phyloP scores from a whole-genome alignment of 805 yeast genomes.

The Grigorovia jiainica region DNA sequence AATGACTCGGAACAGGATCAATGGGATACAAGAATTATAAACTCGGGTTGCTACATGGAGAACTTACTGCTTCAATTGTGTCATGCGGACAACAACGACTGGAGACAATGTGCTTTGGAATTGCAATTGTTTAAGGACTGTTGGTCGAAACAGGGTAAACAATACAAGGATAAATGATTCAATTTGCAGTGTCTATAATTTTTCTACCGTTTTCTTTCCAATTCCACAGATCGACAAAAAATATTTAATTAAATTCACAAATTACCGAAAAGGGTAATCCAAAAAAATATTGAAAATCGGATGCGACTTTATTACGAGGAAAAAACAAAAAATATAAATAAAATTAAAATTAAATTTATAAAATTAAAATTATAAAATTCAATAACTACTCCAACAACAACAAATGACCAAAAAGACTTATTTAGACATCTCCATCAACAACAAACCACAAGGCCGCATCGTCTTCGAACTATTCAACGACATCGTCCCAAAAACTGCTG shows the following conservation, averaged over 20 bases:
- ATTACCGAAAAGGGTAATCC: too few relatives aligned
- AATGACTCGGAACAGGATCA: conserved; percentile 54
- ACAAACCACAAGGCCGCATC: conserved; percentile 59
- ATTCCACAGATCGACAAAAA: too few relatives aligned
- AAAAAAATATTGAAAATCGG: too few relatives aligned
- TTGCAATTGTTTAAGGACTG: conserved; percentile 55
- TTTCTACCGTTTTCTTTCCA: too few relatives aligned
- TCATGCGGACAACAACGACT: conserved; percentile 73
- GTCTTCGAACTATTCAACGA: conserved; percentile 66
- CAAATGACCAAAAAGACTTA: conserved; percentile 42
- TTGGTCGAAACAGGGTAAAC: conserved; percentile 52
- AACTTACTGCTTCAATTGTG: conserved; percentile 63
- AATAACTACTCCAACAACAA: not conserved
- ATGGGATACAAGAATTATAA: conserved; percentile 65
- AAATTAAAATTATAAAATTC: too few relatives aligned
- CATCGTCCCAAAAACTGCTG: conserved; percentile 80
- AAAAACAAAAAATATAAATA: too few relatives aligned
- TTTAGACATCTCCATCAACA: conserved; percentile 74
- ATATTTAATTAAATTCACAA: too few relatives aligned
- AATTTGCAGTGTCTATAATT: too few relatives aligned
- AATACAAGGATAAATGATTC: too few relatives aligned
- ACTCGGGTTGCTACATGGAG: conserved; percentile 69
- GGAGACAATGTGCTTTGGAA: conserved; percentile 65
- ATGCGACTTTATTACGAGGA: too few relatives aligned
- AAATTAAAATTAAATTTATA: too few relatives aligned